Percentiles rank a stretch among this genome's conserved stretches.
These are phyloP conservation scores for Starmerella potacharoeniae DNA, from an alignment of 805 yeast species.

Conservation along the genomic window DNA sequence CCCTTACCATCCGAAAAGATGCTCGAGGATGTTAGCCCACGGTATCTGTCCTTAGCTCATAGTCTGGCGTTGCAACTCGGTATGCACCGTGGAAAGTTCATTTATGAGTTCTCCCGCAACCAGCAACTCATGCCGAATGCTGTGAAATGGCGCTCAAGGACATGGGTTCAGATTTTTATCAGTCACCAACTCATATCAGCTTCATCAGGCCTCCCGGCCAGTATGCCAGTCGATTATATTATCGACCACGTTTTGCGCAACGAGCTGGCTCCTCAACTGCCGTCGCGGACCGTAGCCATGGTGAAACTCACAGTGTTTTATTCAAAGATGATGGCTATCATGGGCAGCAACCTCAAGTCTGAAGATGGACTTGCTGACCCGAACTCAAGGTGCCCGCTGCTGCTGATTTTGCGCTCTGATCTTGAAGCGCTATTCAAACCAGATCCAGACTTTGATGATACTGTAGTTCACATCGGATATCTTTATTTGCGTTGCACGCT, in stretches of 20 bases:
- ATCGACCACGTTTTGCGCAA: slow-evolving; percentile 60
- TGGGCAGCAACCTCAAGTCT: slow-evolving; percentile 76
- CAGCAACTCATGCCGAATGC: slow-evolving; percentile 84
- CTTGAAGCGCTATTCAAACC: slow-evolving; percentile 58
- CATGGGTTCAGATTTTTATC: slow-evolving; percentile 83
- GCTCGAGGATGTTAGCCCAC: slow-evolving; percentile 78
- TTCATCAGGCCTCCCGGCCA: slow-evolving; percentile 75
- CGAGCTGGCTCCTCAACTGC: slow-evolving; percentile 37
- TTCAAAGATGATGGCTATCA: slow-evolving; percentile 66
- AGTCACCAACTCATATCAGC: slow-evolving; percentile 88
- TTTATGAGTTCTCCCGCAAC: slow-evolving; percentile 78
- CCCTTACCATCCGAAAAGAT: slow-evolving; percentile 89
- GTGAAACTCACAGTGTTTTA: slow-evolving; percentile 71
- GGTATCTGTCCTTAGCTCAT: slow-evolving; percentile 81
- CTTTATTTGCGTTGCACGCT: slow-evolving; percentile 69
- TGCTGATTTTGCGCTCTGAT: slow-evolving; percentile 68
- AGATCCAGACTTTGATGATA: slow-evolving; percentile 32
- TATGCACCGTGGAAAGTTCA: slow-evolving; percentile 81
- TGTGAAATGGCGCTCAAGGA: slow-evolving; percentile 85
- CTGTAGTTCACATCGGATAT: slow-evolving; percentile 63
- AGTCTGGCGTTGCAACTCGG: slow-evolving; percentile 77
- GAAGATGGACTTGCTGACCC: slow-evolving; percentile 87
- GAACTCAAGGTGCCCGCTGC: slow-evolving; percentile 64
- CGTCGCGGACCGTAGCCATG: slow-evolving; percentile 57
- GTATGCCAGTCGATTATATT: slow-evolving; percentile 69